Evolutionary conservation across 352 stramenopile species (phyloP), one percentile per base, ranked within the genome.

Genomic region (Phytopythium aichiense): DNA sequence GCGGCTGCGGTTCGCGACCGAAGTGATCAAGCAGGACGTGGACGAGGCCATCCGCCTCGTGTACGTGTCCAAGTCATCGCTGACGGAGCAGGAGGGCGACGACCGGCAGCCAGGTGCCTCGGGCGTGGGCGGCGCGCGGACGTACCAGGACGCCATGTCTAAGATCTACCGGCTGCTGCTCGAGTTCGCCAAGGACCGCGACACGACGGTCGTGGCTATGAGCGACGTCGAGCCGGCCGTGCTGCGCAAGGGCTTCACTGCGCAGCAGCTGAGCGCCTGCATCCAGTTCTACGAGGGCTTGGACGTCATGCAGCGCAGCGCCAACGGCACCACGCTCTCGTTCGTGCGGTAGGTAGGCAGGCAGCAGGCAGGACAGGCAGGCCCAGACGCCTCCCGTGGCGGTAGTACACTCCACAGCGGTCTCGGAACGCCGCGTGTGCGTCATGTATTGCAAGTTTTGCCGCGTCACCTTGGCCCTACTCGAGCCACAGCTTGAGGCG

Each of bases 31-130:
- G 48, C 93, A 98, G 62, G 98, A 99, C 73, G 97, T 99, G 3
- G 95, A 99, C 63, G 98, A 99, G 81, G 97, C 93, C 23, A 96
- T 98, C 62, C 88, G 93, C 35, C 75, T 98, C 16, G 98, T 98
- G 23, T 97, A 99, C 72, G 97, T 98, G 73, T 99, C 93, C 67
- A 99, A 99, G 77, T 75, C 96, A 18, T 98, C 92, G 49, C 66
- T 99, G 49, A 81, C 73, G 5, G 94, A 98, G 49, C 79, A 97
- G 30, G 86, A 98, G 42, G 76, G 71, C 54, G 72, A 56, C 42
- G 66, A 51, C 22, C 46, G 46, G 4, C 25, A 57, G 31, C 67
- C 69, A 11, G 43, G 68, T 23, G 63, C 66, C 9, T 43, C 56
- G 30, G 57, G 45, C 30, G 59, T 58, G 15, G 67, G 72, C 22